Evolutionary conservation across 345 rosid genomes (phyloP).

Genomic region (Pistacia vera): DNA sequence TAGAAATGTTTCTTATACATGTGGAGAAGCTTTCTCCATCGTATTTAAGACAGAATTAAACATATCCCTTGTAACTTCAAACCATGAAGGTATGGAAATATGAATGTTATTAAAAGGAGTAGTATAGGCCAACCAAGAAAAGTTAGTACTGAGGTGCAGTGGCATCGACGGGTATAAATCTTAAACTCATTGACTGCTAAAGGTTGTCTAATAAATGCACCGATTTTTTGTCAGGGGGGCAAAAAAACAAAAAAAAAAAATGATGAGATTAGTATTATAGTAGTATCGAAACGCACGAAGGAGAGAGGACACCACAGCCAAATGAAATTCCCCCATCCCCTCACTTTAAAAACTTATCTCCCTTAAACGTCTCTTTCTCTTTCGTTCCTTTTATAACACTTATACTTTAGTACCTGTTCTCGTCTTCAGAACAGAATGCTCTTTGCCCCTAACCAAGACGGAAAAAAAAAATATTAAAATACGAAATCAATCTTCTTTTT

Average conservation of each 20-base stretch:
- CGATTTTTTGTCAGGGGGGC: background rate
- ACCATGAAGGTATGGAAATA: background rate
- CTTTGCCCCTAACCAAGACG: constrained; percentile 30
- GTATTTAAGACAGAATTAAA: background rate
- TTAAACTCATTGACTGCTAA: background rate
- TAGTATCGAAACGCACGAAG: too few species aligned
- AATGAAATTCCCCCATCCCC: too few species aligned
- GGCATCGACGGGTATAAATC: constrained; percentile 5
- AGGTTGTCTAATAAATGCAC: constrained; percentile 4
- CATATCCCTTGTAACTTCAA: too few species aligned
- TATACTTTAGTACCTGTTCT: constrained; percentile 9
- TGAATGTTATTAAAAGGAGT: background rate
- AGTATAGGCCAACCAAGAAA: background rate
- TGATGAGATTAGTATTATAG: too few species aligned
- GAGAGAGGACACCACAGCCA: too few species aligned
- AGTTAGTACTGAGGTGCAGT: background rate
- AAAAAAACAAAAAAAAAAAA: background rate
- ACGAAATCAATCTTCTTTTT: background rate
- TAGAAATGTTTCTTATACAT: too few species aligned
- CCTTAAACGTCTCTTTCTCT: background rate
- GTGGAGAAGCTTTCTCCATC: too few species aligned
- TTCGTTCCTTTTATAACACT: background rate
- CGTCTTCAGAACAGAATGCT: background rate
- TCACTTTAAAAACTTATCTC: too few species aligned
- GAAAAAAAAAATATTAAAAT: background rate